phyloP scores from a whole-genome alignment of 2,329 filamentous ascomycete species.

The Xylariaceae sp. region DNA sequence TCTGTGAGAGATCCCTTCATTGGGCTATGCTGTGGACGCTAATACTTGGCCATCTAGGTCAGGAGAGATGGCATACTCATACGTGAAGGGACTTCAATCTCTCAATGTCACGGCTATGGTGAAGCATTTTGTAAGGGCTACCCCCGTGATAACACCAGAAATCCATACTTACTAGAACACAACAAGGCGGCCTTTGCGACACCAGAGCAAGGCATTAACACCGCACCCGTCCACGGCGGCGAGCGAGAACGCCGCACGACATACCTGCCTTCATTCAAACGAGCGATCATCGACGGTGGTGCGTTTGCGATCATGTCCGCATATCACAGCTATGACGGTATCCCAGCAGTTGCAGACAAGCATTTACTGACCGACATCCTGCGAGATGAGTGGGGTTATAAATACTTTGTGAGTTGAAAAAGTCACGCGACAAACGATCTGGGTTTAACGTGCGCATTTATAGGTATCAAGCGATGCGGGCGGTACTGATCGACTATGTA shows the following conservation, averaged over 20 bases:
- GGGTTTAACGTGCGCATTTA: slow-evolving; percentile 10
- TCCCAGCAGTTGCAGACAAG: slow-evolving; percentile 69
- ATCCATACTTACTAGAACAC: slow-evolving; percentile 3
- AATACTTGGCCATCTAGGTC: slow-evolving; percentile 39
- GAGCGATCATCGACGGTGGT: slow-evolving; percentile 72
- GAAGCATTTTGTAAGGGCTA: slow-evolving; percentile 69
- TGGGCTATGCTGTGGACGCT: background rate
- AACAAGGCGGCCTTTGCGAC: slow-evolving; percentile 64
- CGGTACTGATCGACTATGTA: slow-evolving; percentile 71
- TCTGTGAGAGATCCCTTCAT: slow-evolving; percentile 47
- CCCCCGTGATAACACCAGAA: slow-evolving; percentile 5
- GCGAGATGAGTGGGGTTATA: slow-evolving; percentile 73
- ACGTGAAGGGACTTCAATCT: slow-evolving; percentile 64
- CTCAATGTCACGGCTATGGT: slow-evolving; percentile 72
- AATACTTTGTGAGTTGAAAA: slow-evolving; percentile 63
- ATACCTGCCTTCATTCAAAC: slow-evolving; percentile 67
- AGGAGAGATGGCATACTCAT: slow-evolving; percentile 69
- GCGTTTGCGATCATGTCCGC: slow-evolving; percentile 75
- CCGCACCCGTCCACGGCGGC: slow-evolving; percentile 61
- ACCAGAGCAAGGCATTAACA: slow-evolving; percentile 76
- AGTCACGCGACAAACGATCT: slow-evolving; percentile 13
- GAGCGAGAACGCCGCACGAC: slow-evolving; percentile 61
- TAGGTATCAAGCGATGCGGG: slow-evolving; percentile 68
- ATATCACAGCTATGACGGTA: slow-evolving; percentile 76
- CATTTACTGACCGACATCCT: slow-evolving; percentile 72